A percentile compares a stretch with the other conserved stretches of the same genome.
phyloP scores from a whole-genome alignment of 2,329 filamentous ascomycete genomes.

The Clonostachys chloroleuca region DNA sequence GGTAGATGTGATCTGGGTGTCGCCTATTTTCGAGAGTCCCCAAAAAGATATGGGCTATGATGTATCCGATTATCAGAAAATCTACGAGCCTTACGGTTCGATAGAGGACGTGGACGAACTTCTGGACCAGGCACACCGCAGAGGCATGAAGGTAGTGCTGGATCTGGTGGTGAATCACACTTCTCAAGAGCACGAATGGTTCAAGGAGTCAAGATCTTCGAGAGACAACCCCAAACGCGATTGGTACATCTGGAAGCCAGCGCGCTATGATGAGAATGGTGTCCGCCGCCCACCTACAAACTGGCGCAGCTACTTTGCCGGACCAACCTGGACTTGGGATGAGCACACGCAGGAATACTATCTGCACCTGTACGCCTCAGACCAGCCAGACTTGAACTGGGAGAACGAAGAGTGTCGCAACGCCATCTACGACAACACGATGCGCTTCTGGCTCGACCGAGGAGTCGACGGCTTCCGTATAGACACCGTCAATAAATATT shows the following conservation, averaged over 20 bases:
- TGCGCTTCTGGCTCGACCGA: slow-evolving; percentile 70
- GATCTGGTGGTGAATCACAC: slow-evolving; percentile 75
- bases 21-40: slow-evolving; percentile 48
- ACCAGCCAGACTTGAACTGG: slow-evolving; percentile 78
- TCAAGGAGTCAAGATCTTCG: slow-evolving; percentile 46
- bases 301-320: slow-evolving; percentile 41
- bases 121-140: slow-evolving; percentile 52
- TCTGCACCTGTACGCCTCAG: slow-evolving; percentile 58
- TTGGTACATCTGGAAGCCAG: slow-evolving; percentile 63
- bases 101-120: slow-evolving; percentile 61
- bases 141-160: slow-evolving; percentile 64
- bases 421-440: slow-evolving; percentile 61
- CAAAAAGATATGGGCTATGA: slow-evolving; percentile 71
- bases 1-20: slow-evolving; percentile 57
- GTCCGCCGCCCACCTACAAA: slow-evolving; percentile 56
- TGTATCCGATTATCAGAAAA: slow-evolving; percentile 63
- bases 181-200: slow-evolving; percentile 49
- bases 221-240: slow-evolving; percentile 48
- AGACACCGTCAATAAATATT: slow-evolving; percentile 66
- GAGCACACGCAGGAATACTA: slow-evolving; percentile 48
- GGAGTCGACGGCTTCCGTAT: slow-evolving; percentile 63
- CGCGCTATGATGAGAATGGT: slow-evolving; percentile 47
- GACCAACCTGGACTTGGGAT: slow-evolving; percentile 49
- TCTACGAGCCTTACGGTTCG: slow-evolving; percentile 63
- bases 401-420: slow-evolving; percentile 61